These are phyloP conservation scores for Polygonum maritimum DNA, from an alignment of 148 eudicot species.

Conservation along the genomic window DNA sequence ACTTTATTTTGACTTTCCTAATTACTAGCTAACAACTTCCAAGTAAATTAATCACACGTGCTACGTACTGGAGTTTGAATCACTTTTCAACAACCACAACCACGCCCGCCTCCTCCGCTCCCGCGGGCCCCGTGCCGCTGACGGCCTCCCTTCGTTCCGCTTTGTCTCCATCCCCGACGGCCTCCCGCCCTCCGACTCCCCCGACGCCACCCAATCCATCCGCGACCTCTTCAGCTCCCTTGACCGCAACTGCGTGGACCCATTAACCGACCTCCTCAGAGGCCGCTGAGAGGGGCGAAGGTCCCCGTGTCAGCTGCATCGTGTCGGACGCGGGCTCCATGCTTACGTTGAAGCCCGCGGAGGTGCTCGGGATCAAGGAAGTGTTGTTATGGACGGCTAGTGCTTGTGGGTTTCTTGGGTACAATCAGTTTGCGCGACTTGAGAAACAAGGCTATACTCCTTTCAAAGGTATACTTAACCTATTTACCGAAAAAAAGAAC, in stretches of 20 bases:
- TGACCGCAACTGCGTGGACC: slow-evolving; percentile 7
- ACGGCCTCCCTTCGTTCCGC: slow-evolving; percentile 17
- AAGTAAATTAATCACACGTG: no score
- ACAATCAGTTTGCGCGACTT: background rate
- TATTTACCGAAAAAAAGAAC: no score
- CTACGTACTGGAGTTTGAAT: no score
- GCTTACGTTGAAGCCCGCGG: slow-evolving; percentile 13
- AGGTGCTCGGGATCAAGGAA: slow-evolving; percentile 9
- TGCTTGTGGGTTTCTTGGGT: slow-evolving; percentile 14
- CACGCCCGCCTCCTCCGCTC: slow-evolving; percentile 19
- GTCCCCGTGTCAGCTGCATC: background rate
- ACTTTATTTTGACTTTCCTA: no score
- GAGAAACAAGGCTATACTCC: slow-evolving; percentile 7
- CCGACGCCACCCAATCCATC: slow-evolving; percentile 20
- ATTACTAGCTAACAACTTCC: no score
- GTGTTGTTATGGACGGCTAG: slow-evolving; percentile 14
- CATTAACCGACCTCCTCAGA: slow-evolving; percentile 23
- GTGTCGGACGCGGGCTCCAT: slow-evolving; percentile 7
- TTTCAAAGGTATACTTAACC: slow-evolving; percentile 23
- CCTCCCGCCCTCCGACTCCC: slow-evolving; percentile 14
- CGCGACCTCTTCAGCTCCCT: slow-evolving; percentile 13
- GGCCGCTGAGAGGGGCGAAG: background rate
- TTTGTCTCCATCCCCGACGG: slow-evolving; percentile 37
- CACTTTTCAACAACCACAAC: no score
- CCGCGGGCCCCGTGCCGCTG: slow-evolving; percentile 17